Evolutionary conservation across 305 asterid genomes (phyloP), one percentile per base, ranked within the genome.

Genomic region (Fraxinus sp.): DNA sequence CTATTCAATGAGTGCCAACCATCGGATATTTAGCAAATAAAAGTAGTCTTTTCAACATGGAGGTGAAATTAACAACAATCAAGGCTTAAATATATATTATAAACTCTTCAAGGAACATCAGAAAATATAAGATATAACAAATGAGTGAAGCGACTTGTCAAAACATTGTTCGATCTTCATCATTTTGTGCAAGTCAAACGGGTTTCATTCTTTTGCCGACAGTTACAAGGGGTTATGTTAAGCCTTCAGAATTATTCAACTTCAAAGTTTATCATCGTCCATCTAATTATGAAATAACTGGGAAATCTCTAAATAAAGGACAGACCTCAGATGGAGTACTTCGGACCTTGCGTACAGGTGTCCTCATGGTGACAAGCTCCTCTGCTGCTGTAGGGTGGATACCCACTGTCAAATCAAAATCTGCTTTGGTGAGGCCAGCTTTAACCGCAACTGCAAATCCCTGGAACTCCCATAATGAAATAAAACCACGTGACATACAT

Each of bases 361-460:
- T 88, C 85, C 99, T 91, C 99, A 96, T 96, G 74, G 99, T 94
- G 81, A 96, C 99, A 79, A 96, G 82, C 90, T 96, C 99, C 90
- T 96, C 99, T 33, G 99, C 95, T 79, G 99, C 88, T 79, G 98
- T 96, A 43, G 99, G 98, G 86, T 96, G 98, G 83, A 96, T 83
- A 64, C 98, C 98, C 62, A 96, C 90, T 0, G 98, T 96, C 75
- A 93, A 93, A 49, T 94, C 99, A 83, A 96, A 94, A 87, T 93
- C 95, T 33, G 97, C 92, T 88, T 96, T 96, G 26, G 98, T 93
- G 81, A 96, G 85, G 84, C 99, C 98, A 78, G 98, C 98, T 92
- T 93, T 96, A 76, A 94, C 87, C 32, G 98, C 99, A 20, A 96
- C 89, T 10, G 99, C 97, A 84, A 96, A 94, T 80, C 98, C 99